Conservation (phyloP, 768 basidiomycete genomes). For the Lactarius indigo region DNA sequence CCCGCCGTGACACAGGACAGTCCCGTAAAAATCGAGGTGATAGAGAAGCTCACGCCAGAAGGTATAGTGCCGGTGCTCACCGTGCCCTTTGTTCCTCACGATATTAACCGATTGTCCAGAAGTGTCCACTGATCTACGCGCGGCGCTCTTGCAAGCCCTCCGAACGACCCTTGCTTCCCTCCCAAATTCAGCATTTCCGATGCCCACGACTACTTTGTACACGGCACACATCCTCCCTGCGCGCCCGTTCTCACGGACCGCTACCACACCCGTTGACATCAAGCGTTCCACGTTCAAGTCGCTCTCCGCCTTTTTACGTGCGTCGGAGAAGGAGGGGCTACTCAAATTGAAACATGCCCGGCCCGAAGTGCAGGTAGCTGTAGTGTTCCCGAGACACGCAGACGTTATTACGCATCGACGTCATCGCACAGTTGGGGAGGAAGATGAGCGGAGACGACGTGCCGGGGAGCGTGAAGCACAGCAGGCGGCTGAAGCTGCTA, state of each 20-base stretch:
- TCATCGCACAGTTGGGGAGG: constrained; percentile 61
- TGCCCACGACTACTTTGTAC: constrained; percentile 73
- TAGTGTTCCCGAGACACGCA: constrained; percentile 54
- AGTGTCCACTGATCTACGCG: constrained; percentile 53
- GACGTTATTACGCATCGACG: constrained; percentile 48
- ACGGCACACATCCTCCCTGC: constrained; percentile 72
- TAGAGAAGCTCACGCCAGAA: constrained; percentile 27
- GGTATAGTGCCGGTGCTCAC: constrained; percentile 23
- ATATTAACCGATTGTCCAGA: constrained; percentile 35
- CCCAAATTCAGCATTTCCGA: constrained; percentile 61
- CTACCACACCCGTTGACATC: constrained; percentile 54
- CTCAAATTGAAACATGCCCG: constrained; percentile 64
- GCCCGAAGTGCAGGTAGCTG: constrained; percentile 34
- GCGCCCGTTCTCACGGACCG: constrained; percentile 55
- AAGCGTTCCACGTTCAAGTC: constrained; percentile 81
- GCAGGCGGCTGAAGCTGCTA: constrained; percentile 49
- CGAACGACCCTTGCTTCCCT: constrained; percentile 44
- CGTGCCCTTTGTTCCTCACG: neutral
- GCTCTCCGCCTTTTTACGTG: constrained; percentile 74
- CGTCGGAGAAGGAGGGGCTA: constrained; percentile 68
- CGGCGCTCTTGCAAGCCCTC: constrained; percentile 65
- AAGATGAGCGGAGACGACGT: constrained; percentile 61
- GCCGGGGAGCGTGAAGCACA: constrained; percentile 52
- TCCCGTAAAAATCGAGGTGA: constrained; percentile 14
- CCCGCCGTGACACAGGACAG: neutral